Evolutionary conservation across 257 asterid species (phyloP).

Genomic region (Ocimum tenuiflorum): DNA sequence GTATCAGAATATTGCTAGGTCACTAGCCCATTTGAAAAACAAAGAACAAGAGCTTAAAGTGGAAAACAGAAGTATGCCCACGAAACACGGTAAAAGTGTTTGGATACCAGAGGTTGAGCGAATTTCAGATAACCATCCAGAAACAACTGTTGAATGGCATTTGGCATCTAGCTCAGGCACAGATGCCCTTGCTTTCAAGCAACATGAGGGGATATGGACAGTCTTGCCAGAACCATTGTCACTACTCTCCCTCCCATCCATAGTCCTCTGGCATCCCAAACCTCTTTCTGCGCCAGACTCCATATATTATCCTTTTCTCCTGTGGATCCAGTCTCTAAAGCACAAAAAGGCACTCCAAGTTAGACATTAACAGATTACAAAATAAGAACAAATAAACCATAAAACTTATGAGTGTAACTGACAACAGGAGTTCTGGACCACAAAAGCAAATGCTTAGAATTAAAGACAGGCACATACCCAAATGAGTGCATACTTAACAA

Average conservation of each 20-base stretch:
- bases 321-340: constrained; percentile 86
- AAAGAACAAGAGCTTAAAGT: neutral
- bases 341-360: constrained; percentile 14
- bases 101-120: constrained; percentile 41
- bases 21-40: neutral
- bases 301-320: constrained; percentile 66
- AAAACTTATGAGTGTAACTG: neutral
- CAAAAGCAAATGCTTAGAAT: neutral
- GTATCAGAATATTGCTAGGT: constrained; percentile 8
- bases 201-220: constrained; percentile 70
- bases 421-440: neutral
- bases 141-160: constrained; percentile 74
- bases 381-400: neutral
- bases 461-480: neutral
- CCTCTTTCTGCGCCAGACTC: constrained; percentile 70
- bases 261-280: constrained; percentile 75
- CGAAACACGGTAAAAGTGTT: neutral
- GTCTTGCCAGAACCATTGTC: constrained; percentile 37
- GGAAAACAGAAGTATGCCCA: neutral
- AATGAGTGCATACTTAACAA: neutral
- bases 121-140: constrained; percentile 91
- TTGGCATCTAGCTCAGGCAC: constrained; percentile 63
- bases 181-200: constrained; percentile 71
- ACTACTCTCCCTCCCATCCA: constrained; percentile 78
- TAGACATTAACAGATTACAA: neutral